These are phyloP conservation scores for Backusella macrospora DNA, from an alignment of 192 early-diverging fungal genomes.

Conservation along the genomic window DNA sequence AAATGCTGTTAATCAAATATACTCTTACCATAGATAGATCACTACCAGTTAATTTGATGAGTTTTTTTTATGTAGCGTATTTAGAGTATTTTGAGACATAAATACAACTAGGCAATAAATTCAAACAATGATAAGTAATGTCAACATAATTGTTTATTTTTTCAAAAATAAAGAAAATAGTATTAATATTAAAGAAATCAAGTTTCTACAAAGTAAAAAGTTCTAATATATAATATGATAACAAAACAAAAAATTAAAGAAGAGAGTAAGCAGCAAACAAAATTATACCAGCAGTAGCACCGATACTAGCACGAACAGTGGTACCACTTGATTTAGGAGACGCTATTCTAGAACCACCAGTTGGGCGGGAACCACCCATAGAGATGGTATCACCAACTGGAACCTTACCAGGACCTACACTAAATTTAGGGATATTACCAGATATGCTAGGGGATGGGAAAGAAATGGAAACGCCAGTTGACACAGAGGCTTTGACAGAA, in stretches of 20 bases:
- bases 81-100: too few species aligned
- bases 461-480: not conserved
- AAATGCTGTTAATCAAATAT: too few species aligned
- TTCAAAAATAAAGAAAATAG: too few species aligned
- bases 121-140: too few species aligned
- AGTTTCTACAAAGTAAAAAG: too few species aligned
- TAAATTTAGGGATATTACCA: not conserved
- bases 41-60: too few species aligned
- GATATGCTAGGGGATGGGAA: not conserved
- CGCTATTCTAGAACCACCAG: not conserved
- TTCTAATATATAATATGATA: too few species aligned
- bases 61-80: too few species aligned
- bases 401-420: not conserved
- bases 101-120: too few species aligned
- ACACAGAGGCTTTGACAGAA: not conserved
- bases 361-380: not conserved
- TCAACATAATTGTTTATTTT: too few species aligned
- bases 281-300: conserved; percentile 7
- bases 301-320: not conserved
- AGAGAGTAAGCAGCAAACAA: not conserved
- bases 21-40: too few species aligned
- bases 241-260: not conserved
- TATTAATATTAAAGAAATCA: too few species aligned
- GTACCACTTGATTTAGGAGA: conserved; percentile 17
- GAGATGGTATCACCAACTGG: not conserved